These are phyloP conservation scores for Hanseniaspora lachancei DNA, from an alignment of 805 yeast genomes.

Conservation along the genomic window DNA sequence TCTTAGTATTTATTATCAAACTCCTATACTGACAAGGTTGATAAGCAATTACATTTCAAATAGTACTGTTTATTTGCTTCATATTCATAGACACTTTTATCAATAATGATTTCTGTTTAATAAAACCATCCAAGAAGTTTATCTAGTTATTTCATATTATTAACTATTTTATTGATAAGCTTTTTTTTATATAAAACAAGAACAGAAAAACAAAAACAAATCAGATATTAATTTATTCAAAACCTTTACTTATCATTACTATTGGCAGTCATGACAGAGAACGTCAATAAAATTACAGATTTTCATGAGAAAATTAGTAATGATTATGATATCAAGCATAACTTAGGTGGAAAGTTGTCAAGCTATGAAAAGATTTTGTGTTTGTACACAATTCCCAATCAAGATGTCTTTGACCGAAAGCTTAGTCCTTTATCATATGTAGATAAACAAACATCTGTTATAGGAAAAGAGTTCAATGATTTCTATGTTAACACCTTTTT, in stretches of 20 bases:
- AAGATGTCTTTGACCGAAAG: slow-evolving; percentile 14
- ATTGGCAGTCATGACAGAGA: background rate
- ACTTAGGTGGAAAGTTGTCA: slow-evolving; percentile 20
- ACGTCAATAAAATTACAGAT: background rate
- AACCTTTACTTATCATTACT: background rate
- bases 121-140: background rate
- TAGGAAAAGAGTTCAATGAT: slow-evolving; percentile 24
- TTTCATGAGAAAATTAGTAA: background rate
- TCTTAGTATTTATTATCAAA: too few relatives aligned
- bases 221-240: too few relatives aligned
- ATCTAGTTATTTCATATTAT: background rate
- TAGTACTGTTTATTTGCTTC: too few relatives aligned
- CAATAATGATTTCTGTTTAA: background rate
- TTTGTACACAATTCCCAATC: slow-evolving; percentile 24
- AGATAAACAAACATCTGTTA: slow-evolving; percentile 26
- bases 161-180: background rate
- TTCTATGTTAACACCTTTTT: slow-evolving; percentile 13
- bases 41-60: too few relatives aligned
- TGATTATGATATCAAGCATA: slow-evolving; percentile 19
- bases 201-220: background rate
- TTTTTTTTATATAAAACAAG: background rate
- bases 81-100: too few relatives aligned
- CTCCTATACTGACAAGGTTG: too few relatives aligned
- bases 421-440: slow-evolving; percentile 18
- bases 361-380: slow-evolving; percentile 31